Conservation (phyloP, 495 filamentous ascomycete species). For the Pseudoneurospora amorphoporcata region DNA sequence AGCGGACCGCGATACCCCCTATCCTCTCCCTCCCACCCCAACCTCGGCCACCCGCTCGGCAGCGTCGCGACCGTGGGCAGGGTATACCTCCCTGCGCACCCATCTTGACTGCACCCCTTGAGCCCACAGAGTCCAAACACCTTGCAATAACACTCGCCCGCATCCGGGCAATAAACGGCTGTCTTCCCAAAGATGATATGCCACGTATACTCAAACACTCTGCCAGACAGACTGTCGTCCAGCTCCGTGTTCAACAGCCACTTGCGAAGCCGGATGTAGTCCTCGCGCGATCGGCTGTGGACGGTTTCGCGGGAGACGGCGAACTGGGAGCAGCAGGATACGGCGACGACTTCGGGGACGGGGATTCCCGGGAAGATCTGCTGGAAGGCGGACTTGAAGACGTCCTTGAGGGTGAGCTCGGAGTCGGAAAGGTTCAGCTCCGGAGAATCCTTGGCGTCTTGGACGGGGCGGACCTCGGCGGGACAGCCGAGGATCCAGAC, state of each 20-base stretch:
- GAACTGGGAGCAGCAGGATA: conserved; percentile 64
- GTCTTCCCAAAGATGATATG: conserved; percentile 43
- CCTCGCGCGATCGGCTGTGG: conserved; percentile 32
- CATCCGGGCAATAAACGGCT: conserved; percentile 46
- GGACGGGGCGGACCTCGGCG: conserved; percentile 38
- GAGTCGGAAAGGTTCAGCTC: background rate
- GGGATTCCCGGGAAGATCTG: conserved; percentile 42
- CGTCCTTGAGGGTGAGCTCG: background rate
- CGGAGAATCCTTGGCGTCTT: conserved; percentile 16
- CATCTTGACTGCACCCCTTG: conserved; percentile 6
- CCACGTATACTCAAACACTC: conserved; percentile 65
- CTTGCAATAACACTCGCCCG: conserved; percentile 53
- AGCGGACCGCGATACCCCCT: conserved; percentile 13
- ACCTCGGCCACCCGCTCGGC: conserved; percentile 26
- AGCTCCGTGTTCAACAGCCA: conserved; percentile 54
- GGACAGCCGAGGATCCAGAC: conserved; percentile 54
- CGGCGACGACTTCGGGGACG: conserved; percentile 36
- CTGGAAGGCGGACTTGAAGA: conserved; percentile 43
- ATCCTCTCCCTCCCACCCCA: conserved; percentile 25
- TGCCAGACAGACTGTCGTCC: conserved; percentile 45
- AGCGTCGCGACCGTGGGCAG: conserved; percentile 22
- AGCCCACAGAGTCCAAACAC: conserved; percentile 51
- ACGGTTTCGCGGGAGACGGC: conserved; percentile 48
- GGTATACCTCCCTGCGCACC: conserved; percentile 23
- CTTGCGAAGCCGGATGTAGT: conserved; percentile 44